A percentile compares a stretch with the other conserved stretches of the same genome.
Evolutionary conservation across 306 rosid species (phyloP).

Genomic region (Pyrus betulifolia): DNA sequence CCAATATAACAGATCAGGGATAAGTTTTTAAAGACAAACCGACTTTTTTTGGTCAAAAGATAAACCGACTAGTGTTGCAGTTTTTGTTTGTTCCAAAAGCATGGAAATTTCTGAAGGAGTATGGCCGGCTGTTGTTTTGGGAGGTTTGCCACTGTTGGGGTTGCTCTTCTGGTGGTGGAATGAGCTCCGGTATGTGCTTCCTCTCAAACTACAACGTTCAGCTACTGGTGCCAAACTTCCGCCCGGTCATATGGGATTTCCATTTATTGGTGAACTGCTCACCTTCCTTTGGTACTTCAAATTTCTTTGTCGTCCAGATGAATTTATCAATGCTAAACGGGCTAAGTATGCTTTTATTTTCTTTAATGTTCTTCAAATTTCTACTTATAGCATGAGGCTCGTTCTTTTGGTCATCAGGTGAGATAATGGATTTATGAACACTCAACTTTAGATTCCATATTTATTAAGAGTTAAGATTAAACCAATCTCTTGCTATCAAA

Average conservation of each 20-base stretch:
- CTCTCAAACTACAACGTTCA: background rate
- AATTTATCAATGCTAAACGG: slow-evolving; percentile 23
- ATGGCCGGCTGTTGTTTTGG: slow-evolving; percentile 8
- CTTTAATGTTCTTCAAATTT: too few species aligned
- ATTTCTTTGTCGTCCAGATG: slow-evolving; percentile 32
- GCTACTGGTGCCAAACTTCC: background rate
- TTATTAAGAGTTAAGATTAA: too few species aligned
- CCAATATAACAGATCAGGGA: too few species aligned
- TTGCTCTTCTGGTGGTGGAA: slow-evolving; percentile 26
- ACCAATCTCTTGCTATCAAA: too few species aligned
- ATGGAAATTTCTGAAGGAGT: background rate
- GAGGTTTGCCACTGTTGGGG: slow-evolving; percentile 16
- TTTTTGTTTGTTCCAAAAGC: background rate
- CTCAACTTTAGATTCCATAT: too few species aligned
- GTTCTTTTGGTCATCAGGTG: too few species aligned
- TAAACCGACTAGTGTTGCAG: too few species aligned
- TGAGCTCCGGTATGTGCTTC: slow-evolving; percentile 16
- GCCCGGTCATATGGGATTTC: slow-evolving; percentile 14
- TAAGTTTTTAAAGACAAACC: too few species aligned
- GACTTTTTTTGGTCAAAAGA: too few species aligned
- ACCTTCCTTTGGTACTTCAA: slow-evolving; percentile 38
- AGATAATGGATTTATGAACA: too few species aligned
- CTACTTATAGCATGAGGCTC: too few species aligned
- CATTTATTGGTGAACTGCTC: slow-evolving; percentile 5
- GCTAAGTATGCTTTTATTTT: slow-evolving; percentile 21